Conservation (phyloP, 73 alveolate species). For the Halteria grandinella region DNA sequence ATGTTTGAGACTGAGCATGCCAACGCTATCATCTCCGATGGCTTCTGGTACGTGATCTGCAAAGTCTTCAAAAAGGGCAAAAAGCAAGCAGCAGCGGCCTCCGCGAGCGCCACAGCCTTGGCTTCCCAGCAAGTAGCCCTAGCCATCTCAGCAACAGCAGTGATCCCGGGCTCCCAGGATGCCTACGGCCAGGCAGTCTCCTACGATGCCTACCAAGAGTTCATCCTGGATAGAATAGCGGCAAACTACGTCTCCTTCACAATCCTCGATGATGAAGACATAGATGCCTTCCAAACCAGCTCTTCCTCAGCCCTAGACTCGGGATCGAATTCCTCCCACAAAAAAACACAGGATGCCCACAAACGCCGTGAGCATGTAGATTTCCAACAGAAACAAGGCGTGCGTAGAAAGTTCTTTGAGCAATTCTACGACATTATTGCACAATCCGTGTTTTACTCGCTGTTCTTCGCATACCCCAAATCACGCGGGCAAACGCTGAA, state of each 20-base stretch:
- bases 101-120: too few species aligned
- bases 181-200: too few species aligned
- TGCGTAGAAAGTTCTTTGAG: constrained; percentile 81
- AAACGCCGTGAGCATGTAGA: too few species aligned
- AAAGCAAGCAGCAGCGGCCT: background rate
- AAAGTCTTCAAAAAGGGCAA: constrained; percentile 51
- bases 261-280: constrained; percentile 33
- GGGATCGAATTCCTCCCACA: too few species aligned
- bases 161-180: too few species aligned
- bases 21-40: constrained; percentile 79
- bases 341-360: too few species aligned
- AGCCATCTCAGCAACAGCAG: too few species aligned
- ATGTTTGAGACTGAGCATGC: constrained; percentile 61
- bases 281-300: too few species aligned
- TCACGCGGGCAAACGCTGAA: constrained; percentile 77
- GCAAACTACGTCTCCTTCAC: constrained; percentile 68
- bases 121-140: too few species aligned
- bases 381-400: too few species aligned
- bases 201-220: constrained; percentile 57
- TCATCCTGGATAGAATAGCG: constrained; percentile 69
- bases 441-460: constrained; percentile 85
- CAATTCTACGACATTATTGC: constrained; percentile 87
- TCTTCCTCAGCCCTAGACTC: too few species aligned
- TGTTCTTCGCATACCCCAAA: constrained; percentile 93
- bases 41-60: constrained; percentile 85